Evolutionary conservation across 2,329 filamentous ascomycete species (phyloP).

Genomic region (Cladophialophora yegresii): DNA sequence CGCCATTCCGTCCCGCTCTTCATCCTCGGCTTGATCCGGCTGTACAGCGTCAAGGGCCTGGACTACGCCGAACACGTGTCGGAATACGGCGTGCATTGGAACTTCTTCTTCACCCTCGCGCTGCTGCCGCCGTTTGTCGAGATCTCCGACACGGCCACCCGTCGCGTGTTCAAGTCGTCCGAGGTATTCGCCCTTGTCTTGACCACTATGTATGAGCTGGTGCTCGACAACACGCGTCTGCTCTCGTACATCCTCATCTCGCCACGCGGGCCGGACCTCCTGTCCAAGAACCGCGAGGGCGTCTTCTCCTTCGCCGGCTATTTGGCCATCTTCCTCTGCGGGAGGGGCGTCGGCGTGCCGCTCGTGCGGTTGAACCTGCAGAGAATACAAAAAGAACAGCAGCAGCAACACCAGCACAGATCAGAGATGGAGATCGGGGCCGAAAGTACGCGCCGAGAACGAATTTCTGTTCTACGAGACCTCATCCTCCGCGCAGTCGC

Average conservation of each 20-base stretch:
- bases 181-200: slow-evolving; percentile 72
- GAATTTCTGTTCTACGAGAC: slow-evolving; percentile 23
- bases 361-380: slow-evolving; percentile 64
- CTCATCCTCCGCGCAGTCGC: slow-evolving; percentile 40
- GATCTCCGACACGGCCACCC: slow-evolving; percentile 67
- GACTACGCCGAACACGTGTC: slow-evolving; percentile 97
- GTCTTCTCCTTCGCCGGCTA: slow-evolving; percentile 95
- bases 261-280: slow-evolving; percentile 68
- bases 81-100: slow-evolving; percentile 98
- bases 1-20: slow-evolving; percentile 83
- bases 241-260: slow-evolving; percentile 82
- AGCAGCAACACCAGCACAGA: not conserved
- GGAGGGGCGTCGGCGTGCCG: slow-evolving; percentile 78
- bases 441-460: slow-evolving; percentile 15
- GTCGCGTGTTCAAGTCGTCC: slow-evolving; percentile 68
- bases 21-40: slow-evolving; percentile 73
- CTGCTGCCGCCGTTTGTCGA: slow-evolving; percentile 87
- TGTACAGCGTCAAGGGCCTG: slow-evolving; percentile 87
- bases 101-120: slow-evolving; percentile 96
- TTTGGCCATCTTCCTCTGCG: slow-evolving; percentile 88
- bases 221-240: slow-evolving; percentile 74
- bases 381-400: too few species aligned
- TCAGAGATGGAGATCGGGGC: too few species aligned
- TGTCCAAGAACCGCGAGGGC: slow-evolving; percentile 91
- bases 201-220: slow-evolving; percentile 69